phyloP scores from a whole-genome alignment of 2,329 filamentous ascomycete species.

The Delphinella strobiligena region DNA sequence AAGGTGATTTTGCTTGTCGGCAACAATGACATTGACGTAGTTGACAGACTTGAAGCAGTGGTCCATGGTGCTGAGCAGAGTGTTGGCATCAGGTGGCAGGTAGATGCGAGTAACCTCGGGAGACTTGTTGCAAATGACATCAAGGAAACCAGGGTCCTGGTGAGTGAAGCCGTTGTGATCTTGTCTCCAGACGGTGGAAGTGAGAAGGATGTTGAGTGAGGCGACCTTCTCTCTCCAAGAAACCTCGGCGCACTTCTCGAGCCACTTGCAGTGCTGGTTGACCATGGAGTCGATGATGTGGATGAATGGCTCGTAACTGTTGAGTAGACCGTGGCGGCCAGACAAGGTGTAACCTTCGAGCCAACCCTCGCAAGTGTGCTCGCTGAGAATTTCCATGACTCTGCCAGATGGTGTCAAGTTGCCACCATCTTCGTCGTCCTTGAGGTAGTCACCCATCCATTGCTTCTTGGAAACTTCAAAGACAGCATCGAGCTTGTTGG shows the following conservation, averaged over 20 bases:
- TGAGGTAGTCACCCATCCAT: constrained; percentile 68
- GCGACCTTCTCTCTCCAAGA: constrained; percentile 63
- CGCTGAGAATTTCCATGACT: constrained; percentile 76
- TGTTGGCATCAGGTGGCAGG: constrained; percentile 69
- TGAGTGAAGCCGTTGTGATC: constrained; percentile 79
- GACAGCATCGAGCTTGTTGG: constrained; percentile 62
- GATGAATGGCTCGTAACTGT: constrained; percentile 74
- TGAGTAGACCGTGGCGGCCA: constrained; percentile 63
- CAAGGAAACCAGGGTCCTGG: constrained; percentile 69
- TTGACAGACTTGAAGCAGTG: constrained; percentile 63
- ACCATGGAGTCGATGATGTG: constrained; percentile 80
- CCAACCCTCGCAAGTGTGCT: constrained; percentile 72
- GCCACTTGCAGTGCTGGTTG: constrained; percentile 77
- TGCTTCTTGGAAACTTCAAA: constrained; percentile 68
- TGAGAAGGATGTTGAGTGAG: constrained; percentile 69
- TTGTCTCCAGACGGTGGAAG: constrained; percentile 68
- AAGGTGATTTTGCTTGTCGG: constrained; percentile 68
- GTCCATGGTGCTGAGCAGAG: constrained; percentile 61
- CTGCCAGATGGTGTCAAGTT: constrained; percentile 57
- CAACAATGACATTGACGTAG: constrained; percentile 72
- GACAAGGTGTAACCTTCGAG: constrained; percentile 67
- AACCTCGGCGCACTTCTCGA: constrained; percentile 70
- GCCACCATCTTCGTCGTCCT: constrained; percentile 62
- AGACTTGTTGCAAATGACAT: constrained; percentile 68
- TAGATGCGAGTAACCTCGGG: constrained; percentile 73